Conservation (phyloP, 2,329 filamentous ascomycete species). For the Sporothrix protearum region DNA sequence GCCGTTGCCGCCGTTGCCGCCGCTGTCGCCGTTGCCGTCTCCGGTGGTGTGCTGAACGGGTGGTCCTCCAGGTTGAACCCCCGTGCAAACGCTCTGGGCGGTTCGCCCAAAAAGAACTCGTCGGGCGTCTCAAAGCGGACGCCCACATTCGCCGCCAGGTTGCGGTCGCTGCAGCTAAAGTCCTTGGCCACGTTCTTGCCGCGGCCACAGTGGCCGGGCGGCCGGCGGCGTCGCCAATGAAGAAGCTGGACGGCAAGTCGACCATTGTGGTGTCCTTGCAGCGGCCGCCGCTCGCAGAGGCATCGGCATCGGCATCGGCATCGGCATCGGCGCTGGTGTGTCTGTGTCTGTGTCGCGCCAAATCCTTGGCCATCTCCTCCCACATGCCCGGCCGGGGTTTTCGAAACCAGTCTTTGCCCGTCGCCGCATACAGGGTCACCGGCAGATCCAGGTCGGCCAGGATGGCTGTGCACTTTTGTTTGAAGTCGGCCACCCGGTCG, state of each 20-base stretch:
- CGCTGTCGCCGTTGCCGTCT: not conserved
- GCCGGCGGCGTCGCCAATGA: slow-evolving; percentile 82
- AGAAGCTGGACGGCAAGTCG: slow-evolving; percentile 70
- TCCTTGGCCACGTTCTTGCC: slow-evolving; percentile 56
- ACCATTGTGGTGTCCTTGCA: slow-evolving; percentile 54
- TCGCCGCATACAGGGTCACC: slow-evolving; percentile 79
- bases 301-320: no score
- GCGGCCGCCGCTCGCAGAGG: no score
- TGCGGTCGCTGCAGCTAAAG: slow-evolving; percentile 65
- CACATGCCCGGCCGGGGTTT: slow-evolving; percentile 93
- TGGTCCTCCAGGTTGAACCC: slow-evolving; percentile 67
- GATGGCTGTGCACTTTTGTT: slow-evolving; percentile 69
- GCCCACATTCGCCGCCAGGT: slow-evolving; percentile 81
- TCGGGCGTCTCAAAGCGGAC: slow-evolving; percentile 83
- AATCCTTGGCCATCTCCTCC: slow-evolving; percentile 59
- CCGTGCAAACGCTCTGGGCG: slow-evolving; percentile 61
- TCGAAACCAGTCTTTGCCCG: slow-evolving; percentile 72
- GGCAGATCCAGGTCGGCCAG: slow-evolving; percentile 71
- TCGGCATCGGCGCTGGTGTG: no score
- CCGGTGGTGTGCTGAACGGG: slow-evolving; percentile 38
- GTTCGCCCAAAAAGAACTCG: slow-evolving; percentile 76
- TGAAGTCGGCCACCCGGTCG: slow-evolving; percentile 71
- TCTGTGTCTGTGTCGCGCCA: slow-evolving; percentile 51
- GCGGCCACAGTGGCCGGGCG: slow-evolving; percentile 46
- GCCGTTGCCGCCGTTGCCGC: not conserved